phyloP scores from a whole-genome alignment of 2,329 filamentous ascomycete species.

The Leptoxyphium fumago region DNA sequence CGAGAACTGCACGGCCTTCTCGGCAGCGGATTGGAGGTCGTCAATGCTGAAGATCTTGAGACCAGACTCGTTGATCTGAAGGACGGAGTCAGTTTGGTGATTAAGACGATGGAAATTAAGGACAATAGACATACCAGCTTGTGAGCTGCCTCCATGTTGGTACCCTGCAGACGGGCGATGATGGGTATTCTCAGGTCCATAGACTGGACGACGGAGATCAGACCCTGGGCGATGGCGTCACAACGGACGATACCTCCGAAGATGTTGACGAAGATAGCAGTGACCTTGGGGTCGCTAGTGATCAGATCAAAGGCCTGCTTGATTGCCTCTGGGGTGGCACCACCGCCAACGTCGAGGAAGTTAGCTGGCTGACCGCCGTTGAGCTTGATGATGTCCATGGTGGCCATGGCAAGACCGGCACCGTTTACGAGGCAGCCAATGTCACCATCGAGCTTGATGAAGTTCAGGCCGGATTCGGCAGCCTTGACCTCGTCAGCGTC shows the following conservation, averaged over 20 bases:
- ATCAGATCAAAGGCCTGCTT: constrained; percentile 97
- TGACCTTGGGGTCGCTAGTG: constrained; percentile 95
- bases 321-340: constrained; percentile 92
- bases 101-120: neutral
- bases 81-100: too few relatives aligned
- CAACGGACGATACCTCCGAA: constrained; percentile 97
- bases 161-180: constrained; percentile 92
- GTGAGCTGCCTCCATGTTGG: constrained; percentile 92
- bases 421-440: constrained; percentile 99
- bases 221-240: constrained; percentile 88
- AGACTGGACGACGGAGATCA: constrained; percentile 85
- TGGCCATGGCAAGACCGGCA: constrained; percentile 97
- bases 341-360: constrained; percentile 97
- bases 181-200: constrained; percentile 96
- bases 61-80: constrained; percentile 79
- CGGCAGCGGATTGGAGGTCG: constrained; percentile 89
- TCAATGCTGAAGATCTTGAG: constrained; percentile 99
- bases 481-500: constrained; percentile 96
- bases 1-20: constrained; percentile 97
- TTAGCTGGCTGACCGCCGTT: constrained; percentile 93
- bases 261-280: constrained; percentile 99
- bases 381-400: constrained; percentile 99
- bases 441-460: constrained; percentile 99
- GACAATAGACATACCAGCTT: constrained; percentile 43
- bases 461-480: constrained; percentile 87